Evolutionary conservation across 805 yeast species (phyloP).

Genomic region (Zygosaccharomyces bailii): DNA sequence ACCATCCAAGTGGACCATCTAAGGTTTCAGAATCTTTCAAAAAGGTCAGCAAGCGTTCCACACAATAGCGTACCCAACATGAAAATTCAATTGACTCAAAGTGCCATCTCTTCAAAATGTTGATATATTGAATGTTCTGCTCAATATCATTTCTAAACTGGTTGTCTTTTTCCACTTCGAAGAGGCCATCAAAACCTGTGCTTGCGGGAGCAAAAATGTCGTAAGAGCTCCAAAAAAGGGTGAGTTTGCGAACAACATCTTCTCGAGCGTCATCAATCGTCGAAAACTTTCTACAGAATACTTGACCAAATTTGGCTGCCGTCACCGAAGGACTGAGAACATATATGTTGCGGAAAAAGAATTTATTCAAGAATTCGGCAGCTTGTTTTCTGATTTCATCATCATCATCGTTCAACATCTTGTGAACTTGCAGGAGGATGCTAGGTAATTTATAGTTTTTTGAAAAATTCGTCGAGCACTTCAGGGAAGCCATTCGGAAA

Average conservation of each 20-base stretch:
- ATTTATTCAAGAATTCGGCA: conserved; percentile 40
- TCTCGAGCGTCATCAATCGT: conserved; percentile 2
- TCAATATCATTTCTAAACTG: conserved; percentile 54
- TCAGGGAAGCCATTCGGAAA: conserved; percentile 26
- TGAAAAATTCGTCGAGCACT: conserved; percentile 21
- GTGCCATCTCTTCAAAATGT: conserved; percentile 18
- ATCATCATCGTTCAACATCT: conserved; percentile 63
- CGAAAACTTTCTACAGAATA: conserved; percentile 10
- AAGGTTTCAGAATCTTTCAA: conserved; percentile 4
- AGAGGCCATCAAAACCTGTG: conserved; percentile 41
- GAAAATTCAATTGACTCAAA: conserved; percentile 1
- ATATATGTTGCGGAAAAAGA: conserved; percentile 23
- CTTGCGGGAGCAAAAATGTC: conserved; percentile 19
- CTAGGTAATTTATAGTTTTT: conserved; percentile 4
- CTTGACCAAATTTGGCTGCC: conserved; percentile 28
- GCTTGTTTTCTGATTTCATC: conserved; percentile 51
- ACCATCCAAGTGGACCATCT: conserved; percentile 30
- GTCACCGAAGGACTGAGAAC: conserved; percentile 35
- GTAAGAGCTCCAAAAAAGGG: conserved; percentile 14
- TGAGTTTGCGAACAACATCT: conserved; percentile 11
- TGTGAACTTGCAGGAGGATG: conserved; percentile 32
- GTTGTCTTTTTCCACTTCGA: conserved; percentile 65
- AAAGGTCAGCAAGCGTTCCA: not conserved
- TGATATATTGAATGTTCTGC: conserved; percentile 22
- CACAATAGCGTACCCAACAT: conserved; percentile 2